Percentiles rank a stretch among this genome's conserved stretches.
Evolutionary conservation across 2,329 filamentous ascomycete species (phyloP).

Genomic region (Magnaporthiopsis poae): DNA sequence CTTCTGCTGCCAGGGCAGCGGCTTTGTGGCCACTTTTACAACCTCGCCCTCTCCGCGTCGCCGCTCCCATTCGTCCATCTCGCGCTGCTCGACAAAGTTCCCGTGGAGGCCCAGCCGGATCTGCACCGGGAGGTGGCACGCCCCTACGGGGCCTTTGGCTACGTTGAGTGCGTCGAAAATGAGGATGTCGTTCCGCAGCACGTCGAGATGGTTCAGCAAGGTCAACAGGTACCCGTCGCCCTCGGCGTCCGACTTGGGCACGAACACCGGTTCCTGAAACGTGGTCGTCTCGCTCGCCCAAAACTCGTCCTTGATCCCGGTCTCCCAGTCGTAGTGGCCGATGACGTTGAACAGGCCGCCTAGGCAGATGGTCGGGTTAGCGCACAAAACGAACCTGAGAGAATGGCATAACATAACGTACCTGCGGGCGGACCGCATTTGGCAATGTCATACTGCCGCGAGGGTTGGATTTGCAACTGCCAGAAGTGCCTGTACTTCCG

Average conservation of each 20-base stretch:
- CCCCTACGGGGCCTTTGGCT: conserved; percentile 27
- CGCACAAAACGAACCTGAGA: conserved; percentile 32
- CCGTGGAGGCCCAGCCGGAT: conserved; percentile 32
- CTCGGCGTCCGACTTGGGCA: conserved; percentile 33
- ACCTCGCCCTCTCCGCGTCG: conserved; percentile 24
- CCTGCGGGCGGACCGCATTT: conserved; percentile 33
- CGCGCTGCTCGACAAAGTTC: conserved; percentile 31
- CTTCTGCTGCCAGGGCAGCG: conserved; percentile 28
- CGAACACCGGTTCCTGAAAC: conserved; percentile 45
- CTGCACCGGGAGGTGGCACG: conserved; percentile 30
- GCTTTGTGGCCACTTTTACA: conserved; percentile 25
- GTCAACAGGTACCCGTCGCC: conserved; percentile 42
- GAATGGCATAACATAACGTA: conserved; percentile 32
- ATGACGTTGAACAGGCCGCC: conserved; percentile 37
- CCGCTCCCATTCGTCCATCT: conserved; percentile 33
- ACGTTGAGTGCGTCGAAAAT: conserved; percentile 32
- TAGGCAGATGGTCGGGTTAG: too few species aligned
- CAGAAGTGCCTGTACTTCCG: conserved; percentile 37
- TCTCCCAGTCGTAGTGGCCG: conserved; percentile 33
- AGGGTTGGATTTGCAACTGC: conserved; percentile 29
- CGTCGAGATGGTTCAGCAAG: conserved; percentile 35
- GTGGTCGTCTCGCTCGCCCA: conserved; percentile 34
- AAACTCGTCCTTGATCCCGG: conserved; percentile 29
- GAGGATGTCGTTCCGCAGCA: conserved; percentile 33
- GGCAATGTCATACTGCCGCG: conserved; percentile 32